These are phyloP conservation scores for Vanilla planifolia DNA, from an alignment of 106 monocot species.

Conservation along the genomic window DNA sequence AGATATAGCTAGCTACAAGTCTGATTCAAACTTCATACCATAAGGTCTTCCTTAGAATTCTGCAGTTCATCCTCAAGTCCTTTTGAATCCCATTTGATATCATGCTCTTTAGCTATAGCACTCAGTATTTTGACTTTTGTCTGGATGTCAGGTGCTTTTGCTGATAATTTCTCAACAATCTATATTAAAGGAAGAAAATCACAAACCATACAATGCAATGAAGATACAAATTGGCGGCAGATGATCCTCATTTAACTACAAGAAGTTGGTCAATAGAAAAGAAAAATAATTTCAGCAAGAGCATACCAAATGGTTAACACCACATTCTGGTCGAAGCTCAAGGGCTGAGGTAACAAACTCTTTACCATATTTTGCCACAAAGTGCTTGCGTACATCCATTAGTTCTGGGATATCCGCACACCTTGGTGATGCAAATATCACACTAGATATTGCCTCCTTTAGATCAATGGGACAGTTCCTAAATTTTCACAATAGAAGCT, in stretches of 20 bases:
- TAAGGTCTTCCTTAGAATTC: slow-evolving; percentile 37
- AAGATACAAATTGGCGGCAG: neutral
- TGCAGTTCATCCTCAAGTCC: slow-evolving; percentile 52
- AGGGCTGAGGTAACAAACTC: slow-evolving; percentile 68
- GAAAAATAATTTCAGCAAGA: neutral
- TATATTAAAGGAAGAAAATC: slow-evolving; percentile 18
- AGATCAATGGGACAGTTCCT: slow-evolving; percentile 92
- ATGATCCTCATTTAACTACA: neutral
- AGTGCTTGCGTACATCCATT: slow-evolving; percentile 59
- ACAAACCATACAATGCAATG: neutral
- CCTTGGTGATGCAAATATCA: slow-evolving; percentile 91
- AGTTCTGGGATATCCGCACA: slow-evolving; percentile 91
- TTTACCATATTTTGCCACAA: slow-evolving; percentile 83
- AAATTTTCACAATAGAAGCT: slow-evolving; percentile 7
- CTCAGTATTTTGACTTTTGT: slow-evolving; percentile 61
- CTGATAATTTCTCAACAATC: slow-evolving; percentile 86
- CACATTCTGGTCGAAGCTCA: slow-evolving; percentile 83
- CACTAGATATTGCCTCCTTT: slow-evolving; percentile 75
- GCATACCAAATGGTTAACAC: slow-evolving; percentile 67
- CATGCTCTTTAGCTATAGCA: slow-evolving; percentile 67
- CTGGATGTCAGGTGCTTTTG: slow-evolving; percentile 56
- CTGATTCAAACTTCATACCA: slow-evolving; percentile 32
- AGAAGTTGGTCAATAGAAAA: neutral
- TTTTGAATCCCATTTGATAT: slow-evolving; percentile 74
- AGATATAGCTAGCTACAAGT: neutral